Conservation (phyloP, 2,329 filamentous ascomycete species). For the Aspergillus phoenicis region DNA sequence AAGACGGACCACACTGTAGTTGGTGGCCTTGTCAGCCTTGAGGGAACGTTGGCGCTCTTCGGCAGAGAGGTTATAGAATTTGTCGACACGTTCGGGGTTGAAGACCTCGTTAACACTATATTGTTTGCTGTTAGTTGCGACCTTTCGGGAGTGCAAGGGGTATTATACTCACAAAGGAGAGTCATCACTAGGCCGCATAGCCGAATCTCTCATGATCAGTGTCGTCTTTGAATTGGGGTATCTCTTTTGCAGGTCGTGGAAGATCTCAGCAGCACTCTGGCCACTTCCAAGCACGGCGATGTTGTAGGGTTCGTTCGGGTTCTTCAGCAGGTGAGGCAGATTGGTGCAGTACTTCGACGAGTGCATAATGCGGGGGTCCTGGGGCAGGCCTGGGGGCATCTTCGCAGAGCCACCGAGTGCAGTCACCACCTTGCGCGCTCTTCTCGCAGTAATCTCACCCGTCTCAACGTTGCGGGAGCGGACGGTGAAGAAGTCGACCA, state of each 20-base stretch:
- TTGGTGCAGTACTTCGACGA: constrained; percentile 76
- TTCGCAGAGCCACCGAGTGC: constrained; percentile 69
- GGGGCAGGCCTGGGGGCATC: constrained; percentile 70
- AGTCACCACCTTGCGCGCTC: constrained; percentile 59
- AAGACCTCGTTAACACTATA: constrained; percentile 90
- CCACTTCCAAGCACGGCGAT: constrained; percentile 87
- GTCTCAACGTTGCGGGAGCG: constrained; percentile 62
- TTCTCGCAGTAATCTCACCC: constrained; percentile 43
- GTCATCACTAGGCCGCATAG: constrained; percentile 88
- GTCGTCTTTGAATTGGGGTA: constrained; percentile 80
- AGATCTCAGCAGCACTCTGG: constrained; percentile 94
- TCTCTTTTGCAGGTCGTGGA: constrained; percentile 78
- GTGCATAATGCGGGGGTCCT: constrained; percentile 74
- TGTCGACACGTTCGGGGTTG: constrained; percentile 81
- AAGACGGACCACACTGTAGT: constrained; percentile 93
- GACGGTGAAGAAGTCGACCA: constrained; percentile 68
- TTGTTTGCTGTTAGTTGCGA: constrained; percentile 11
- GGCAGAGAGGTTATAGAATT: constrained; percentile 69
- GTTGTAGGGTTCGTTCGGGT: constrained; percentile 56
- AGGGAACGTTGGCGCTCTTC: constrained; percentile 64
- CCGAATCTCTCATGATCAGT: constrained; percentile 79
- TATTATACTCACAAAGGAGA: constrained; percentile 76
- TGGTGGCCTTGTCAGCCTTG: constrained; percentile 75
- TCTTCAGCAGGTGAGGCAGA: constrained; percentile 41
- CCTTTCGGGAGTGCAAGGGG: background rate